Base-by-base conservation (phyloP, 495 filamentous ascomycete species). In the Tetracladium setigerum region DNA sequence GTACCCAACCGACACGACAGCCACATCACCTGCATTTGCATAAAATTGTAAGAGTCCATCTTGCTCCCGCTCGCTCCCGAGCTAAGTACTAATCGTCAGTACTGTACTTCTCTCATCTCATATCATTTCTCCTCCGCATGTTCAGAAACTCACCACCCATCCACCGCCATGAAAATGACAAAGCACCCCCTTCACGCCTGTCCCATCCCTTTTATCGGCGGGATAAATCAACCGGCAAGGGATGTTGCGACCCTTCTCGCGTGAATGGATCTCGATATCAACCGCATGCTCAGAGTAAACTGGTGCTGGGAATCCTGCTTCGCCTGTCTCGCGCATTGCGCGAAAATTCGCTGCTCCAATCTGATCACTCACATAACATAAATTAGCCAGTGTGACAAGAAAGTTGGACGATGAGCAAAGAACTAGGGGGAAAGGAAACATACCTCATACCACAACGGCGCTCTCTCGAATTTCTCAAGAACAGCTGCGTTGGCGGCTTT, bases 141-240 rank as follows among this genome's bases (percentile, higher is more conserved):
- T 54, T 50, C 46, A 72, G 49, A 2, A 11, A 18, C 12, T 27
- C 5, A 27, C 40, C 5, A 65, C 69, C 61, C 65, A 74, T 7
- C 77, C 76, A 19, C 76, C 74, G 24, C 77, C 77, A 56, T 78
- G 77, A 34, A 77, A 68, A 47, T 78, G 73, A 52, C 75, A 49
- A 41, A 72, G 65, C 9, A 74, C 56, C 10, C 70, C 76, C 40
- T 68, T 69, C 5, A 62, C 57, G 22, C 62, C 54, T 24, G 54
- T 46, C 13, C 66, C 65, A 41, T 62, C 63, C 30, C 30, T 51
- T 11, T 47, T 49, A 11, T 30, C 13, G 3, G 8, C 15, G 5
- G 74, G 73, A 45, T 58, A 65, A 46, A 76, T 65, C 5, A 77
- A 44, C 18, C 76, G 67, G 35, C 67, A 73, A 8, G 70, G 65